Conservation (phyloP, 1,284 basidiomycete genomes). For the Cryptococcus sp. region DNA sequence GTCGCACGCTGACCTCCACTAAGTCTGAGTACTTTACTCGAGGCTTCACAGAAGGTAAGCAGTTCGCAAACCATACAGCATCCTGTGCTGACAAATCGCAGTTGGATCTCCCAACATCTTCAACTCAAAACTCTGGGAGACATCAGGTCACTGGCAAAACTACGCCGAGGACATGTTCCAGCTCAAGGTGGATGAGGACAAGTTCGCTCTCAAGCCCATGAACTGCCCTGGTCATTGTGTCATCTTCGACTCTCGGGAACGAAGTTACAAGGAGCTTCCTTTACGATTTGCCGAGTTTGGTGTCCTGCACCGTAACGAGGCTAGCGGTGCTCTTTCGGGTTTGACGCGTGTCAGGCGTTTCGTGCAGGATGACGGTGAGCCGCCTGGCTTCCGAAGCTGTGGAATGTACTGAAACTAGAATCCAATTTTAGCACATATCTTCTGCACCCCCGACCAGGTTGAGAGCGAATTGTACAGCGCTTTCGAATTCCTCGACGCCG, state of each 20-base stretch:
- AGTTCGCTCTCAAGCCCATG: constrained; percentile 96
- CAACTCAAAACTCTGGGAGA: constrained; percentile 96
- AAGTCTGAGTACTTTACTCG: constrained; percentile 57
- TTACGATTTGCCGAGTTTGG: constrained; percentile 98
- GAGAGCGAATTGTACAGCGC: constrained; percentile 81
- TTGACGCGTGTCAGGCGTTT: constrained; percentile 92
- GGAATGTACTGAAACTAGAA: not conserved
- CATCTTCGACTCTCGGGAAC: constrained; percentile 92
- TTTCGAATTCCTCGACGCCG: constrained; percentile 92
- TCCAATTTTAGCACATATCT: constrained; percentile 60
- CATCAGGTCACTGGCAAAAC: constrained; percentile 97
- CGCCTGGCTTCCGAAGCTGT: not conserved
- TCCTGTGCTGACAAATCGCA: constrained; percentile 37
- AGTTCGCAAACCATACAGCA: not conserved
- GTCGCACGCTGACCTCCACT: not conserved
- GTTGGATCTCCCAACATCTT: constrained; percentile 99
- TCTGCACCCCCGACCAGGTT: constrained; percentile 94
- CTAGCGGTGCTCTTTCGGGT: constrained; percentile 90
- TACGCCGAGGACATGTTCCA: constrained; percentile 98
- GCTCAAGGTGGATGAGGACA: constrained; percentile 92
- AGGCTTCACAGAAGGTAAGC: constrained; percentile 55
- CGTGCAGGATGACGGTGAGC: constrained; percentile 85
- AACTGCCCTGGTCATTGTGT: constrained; percentile 98
- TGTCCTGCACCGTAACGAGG: constrained; percentile 96
- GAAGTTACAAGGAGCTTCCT: constrained; percentile 93